These are phyloP conservation scores for Naganishia vishniacii DNA, from an alignment of 768 basidiomycete species.

Conservation along the genomic window DNA sequence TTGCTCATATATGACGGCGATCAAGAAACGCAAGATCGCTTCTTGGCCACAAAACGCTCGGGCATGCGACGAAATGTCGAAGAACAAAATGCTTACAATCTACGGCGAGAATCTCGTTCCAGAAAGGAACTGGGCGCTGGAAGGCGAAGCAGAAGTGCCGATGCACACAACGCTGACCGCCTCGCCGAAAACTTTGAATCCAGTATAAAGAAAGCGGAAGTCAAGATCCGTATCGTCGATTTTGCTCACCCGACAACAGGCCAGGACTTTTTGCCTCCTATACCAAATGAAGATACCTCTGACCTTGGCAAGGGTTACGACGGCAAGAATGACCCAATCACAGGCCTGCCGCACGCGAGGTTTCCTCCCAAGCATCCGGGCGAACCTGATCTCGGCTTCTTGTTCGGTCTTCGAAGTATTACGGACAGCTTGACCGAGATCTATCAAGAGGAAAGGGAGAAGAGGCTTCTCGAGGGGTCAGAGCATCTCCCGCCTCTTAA, in stretches of 20 bases:
- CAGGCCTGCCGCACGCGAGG: constrained; percentile 77
- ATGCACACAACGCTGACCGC: constrained; percentile 23
- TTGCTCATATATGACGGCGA: constrained; percentile 98
- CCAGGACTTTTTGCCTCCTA: constrained; percentile 67
- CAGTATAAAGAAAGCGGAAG: constrained; percentile 62
- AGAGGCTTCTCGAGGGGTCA: constrained; percentile 55
- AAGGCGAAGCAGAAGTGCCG: constrained; percentile 37
- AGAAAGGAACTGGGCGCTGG: background rate
- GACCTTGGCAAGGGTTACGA: constrained; percentile 68
- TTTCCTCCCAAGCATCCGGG: constrained; percentile 89
- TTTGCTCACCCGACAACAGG: constrained; percentile 98
- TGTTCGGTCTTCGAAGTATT: constrained; percentile 80
- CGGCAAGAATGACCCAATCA: constrained; percentile 72
- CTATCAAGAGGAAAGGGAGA: constrained; percentile 77
- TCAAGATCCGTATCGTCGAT: constrained; percentile 93
- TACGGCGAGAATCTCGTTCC: constrained; percentile 29
- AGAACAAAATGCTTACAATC: constrained; percentile 32
- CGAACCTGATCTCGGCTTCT: constrained; percentile 86
- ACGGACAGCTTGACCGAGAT: constrained; percentile 70
- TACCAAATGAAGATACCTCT: constrained; percentile 38
- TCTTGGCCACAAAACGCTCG: constrained; percentile 55
- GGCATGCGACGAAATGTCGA: constrained; percentile 30
- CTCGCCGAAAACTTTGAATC: background rate
- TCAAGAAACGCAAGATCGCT: constrained; percentile 68
- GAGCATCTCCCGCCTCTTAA: constrained; percentile 14